Base-by-base conservation (phyloP, 2,329 filamentous ascomycete genomes). In the Biscogniauxia marginata region DNA sequence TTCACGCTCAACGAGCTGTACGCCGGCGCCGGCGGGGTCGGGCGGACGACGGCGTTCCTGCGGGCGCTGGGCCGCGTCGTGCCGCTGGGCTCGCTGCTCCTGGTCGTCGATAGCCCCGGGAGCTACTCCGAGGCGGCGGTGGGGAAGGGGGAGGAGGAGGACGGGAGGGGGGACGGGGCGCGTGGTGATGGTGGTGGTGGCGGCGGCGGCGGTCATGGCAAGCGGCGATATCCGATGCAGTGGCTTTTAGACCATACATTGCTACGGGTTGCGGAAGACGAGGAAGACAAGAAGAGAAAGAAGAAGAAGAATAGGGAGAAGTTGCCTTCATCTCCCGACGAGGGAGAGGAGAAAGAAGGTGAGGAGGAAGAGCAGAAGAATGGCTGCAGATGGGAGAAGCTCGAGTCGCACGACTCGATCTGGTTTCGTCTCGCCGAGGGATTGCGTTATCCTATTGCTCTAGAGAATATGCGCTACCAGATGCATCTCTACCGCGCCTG, bases 1-100 rank as follows among this genome's bases (percentile, higher is more conserved):
- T 99, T 98, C 78, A 97, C 93, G 0, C 82, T 98, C 48, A 98
- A 98, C 72, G 95, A 99, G 74, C 85, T 99, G 0, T 98, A 97
- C 77, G 88, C 90, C 0, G 79, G 84, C 0, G 91, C 87, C 0
- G 91, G 87, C 1, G 84, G 92, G 21, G 78, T 86, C 49, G 79
- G 86, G 2, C 84, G 86, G 63, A 91, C 93, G 0, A 96, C 93
- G 0, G 77, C 79, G 3, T 87, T 98, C 62, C 79, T 99, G 0
- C 80, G 91, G 3, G 77, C 77, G 0, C 75, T 97, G 18, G 90
- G 89, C 0, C 76, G 82, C 1, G 63, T 75, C 1, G 70, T 89
- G 2, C 74, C 79, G 0, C 57, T 77, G 0, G 87, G 85, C 0
- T 84, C 90, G 2, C 72, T 93, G 43, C 76, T 98, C 1, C 82